Percentiles rank a stretch among this genome's conserved stretches.
Evolutionary conservation across 2,329 filamentous ascomycete species (phyloP).

Genomic region (Verticillium nonalfalfae): DNA sequence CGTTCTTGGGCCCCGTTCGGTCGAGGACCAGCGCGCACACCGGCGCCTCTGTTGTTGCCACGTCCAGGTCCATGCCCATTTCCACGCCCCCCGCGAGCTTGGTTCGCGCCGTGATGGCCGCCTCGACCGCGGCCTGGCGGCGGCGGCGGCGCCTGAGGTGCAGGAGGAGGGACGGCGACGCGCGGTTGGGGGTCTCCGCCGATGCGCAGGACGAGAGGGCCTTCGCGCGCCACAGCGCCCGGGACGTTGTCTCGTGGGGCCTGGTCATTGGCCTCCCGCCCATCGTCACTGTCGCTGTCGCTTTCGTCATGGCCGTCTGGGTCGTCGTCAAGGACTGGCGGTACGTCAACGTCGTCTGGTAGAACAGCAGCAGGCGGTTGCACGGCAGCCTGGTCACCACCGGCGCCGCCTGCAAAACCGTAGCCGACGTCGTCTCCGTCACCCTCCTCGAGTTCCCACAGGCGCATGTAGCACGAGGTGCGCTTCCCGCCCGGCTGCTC

Average conservation of each 20-base stretch:
- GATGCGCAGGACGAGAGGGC: slow-evolving; percentile 49
- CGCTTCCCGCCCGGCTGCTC: slow-evolving; percentile 40
- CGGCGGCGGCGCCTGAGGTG: slow-evolving; percentile 19
- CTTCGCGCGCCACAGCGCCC: slow-evolving; percentile 46
- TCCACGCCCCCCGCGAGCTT: slow-evolving; percentile 18
- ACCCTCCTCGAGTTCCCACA: slow-evolving; percentile 86
- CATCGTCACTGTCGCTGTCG: slow-evolving; percentile 3
- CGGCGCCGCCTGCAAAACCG: slow-evolving; percentile 32
- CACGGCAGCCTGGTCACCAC: neutral
- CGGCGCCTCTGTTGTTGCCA: slow-evolving; percentile 17
- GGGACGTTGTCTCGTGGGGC: slow-evolving; percentile 17
- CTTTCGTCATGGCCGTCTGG: slow-evolving; percentile 17
- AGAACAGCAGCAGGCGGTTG: neutral
- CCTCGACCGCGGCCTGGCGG: slow-evolving; percentile 14
- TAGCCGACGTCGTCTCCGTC: slow-evolving; percentile 54
- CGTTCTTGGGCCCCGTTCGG: slow-evolving; percentile 18
- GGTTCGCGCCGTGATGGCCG: slow-evolving; percentile 6
- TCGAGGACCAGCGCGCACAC: slow-evolving; percentile 18
- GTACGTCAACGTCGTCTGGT: slow-evolving; percentile 10
- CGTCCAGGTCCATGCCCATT: slow-evolving; percentile 19
- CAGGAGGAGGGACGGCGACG: slow-evolving; percentile 19
- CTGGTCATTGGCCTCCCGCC: slow-evolving; percentile 4
- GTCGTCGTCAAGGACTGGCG: slow-evolving; percentile 18
- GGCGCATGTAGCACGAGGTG: slow-evolving; percentile 70
- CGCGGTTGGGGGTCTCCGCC: slow-evolving; percentile 28